Conservation (phyloP, 1,139 yeast species). For the Scheffersomyces insectosa region DNA sequence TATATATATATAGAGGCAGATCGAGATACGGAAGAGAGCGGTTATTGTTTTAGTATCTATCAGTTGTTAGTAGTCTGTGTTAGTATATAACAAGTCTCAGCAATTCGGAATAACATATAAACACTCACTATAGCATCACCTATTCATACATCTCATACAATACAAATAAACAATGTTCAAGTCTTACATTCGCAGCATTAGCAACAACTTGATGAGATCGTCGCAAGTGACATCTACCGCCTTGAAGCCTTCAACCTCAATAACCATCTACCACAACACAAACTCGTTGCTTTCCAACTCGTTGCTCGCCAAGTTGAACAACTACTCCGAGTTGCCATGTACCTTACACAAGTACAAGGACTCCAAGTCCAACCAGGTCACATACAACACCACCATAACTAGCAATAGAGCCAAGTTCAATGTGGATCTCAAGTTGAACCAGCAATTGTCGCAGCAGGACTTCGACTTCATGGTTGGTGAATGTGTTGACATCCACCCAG, state of each 20-base stretch:
- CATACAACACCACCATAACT: background rate
- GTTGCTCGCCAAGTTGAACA: constrained; percentile 23
- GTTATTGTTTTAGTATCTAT: too few species aligned
- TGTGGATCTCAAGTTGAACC: constrained; percentile 25
- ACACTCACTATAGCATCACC: too few species aligned
- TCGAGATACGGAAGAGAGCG: too few species aligned
- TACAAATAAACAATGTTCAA: constrained; percentile 10
- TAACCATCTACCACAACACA: constrained; percentile 36
- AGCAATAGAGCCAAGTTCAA: constrained; percentile 19
- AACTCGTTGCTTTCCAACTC: constrained; percentile 23
- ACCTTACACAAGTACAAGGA: constrained; percentile 17
- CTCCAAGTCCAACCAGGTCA: constrained; percentile 1
- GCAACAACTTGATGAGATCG: background rate
- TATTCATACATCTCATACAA: too few species aligned
- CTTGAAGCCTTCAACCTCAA: constrained; percentile 14
- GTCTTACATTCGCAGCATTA: constrained; percentile 5
- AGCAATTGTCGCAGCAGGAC: constrained; percentile 29
- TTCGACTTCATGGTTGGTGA: constrained; percentile 35
- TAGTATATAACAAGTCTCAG: too few species aligned
- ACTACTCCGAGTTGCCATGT: constrained; percentile 23
- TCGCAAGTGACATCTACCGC: constrained; percentile 1
- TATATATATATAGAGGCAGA: too few species aligned
- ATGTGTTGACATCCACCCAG: constrained; percentile 48
- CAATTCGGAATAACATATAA: too few species aligned
- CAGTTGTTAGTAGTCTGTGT: too few species aligned